phyloP scores from a whole-genome alignment of 139 green algal genomes.

The Chlamydomonas urium region DNA sequence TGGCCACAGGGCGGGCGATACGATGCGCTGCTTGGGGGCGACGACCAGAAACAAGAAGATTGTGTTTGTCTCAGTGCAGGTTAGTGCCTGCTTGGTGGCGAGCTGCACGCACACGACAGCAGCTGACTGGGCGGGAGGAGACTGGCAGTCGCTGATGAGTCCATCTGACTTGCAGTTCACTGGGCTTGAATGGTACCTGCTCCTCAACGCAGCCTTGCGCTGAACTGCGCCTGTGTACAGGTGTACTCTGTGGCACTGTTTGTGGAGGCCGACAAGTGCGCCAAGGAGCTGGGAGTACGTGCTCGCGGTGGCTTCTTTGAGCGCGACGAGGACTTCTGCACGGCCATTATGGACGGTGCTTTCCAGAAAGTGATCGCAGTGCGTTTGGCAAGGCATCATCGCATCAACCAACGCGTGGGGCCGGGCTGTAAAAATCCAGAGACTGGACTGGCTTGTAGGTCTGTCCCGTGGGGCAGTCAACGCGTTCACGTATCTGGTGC shows the following conservation, averaged over 20 bases:
- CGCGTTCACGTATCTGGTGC: too few species aligned
- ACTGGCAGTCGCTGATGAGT: too few species aligned
- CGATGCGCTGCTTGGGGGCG: conserved; percentile 63
- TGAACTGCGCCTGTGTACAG: conserved; percentile 21
- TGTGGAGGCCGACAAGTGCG: conserved; percentile 67
- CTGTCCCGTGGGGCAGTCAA: too few species aligned
- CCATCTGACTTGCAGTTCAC: too few species aligned
- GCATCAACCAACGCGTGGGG: too few species aligned
- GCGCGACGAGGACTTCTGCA: conserved; percentile 66
- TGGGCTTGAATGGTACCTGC: neutral
- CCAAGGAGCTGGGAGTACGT: conserved; percentile 73
- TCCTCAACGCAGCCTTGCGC: neutral
- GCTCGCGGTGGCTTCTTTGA: conserved; percentile 65
- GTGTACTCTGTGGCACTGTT: conserved; percentile 73
- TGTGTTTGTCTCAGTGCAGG: conserved; percentile 68
- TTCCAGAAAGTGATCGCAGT: conserved; percentile 64
- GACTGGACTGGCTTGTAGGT: too few species aligned
- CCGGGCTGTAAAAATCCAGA: too few species aligned
- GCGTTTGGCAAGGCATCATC: too few species aligned
- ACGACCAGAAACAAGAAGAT: conserved; percentile 70
- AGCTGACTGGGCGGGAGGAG: too few species aligned
- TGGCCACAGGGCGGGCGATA: conserved; percentile 35
- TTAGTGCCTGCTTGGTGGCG: conserved; percentile 21
- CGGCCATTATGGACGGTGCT: conserved; percentile 66
- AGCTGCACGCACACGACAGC: too few species aligned